These are phyloP conservation scores for Pelargonium fulgidum DNA, from an alignment of 441 rosid species.

Conservation along the genomic window DNA sequence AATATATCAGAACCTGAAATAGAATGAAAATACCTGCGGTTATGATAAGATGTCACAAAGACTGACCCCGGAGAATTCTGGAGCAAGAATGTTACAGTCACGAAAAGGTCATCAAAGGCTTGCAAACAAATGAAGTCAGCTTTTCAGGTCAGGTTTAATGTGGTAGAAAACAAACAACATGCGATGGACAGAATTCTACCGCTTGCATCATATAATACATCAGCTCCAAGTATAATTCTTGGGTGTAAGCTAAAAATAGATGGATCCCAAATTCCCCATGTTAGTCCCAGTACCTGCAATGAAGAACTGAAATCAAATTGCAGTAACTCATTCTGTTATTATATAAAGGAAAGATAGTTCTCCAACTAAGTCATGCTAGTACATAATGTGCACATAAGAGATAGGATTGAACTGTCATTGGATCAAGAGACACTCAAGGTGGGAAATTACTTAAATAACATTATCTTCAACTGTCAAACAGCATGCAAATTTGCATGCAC, in stretches of 20 bases:
- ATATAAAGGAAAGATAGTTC: background rate
- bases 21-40: slow-evolving; percentile 60
- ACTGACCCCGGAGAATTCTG: slow-evolving; percentile 56
- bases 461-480: background rate
- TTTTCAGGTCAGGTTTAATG: slow-evolving; percentile 12
- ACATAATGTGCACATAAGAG: too few species aligned
- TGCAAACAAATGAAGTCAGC: slow-evolving; percentile 15
- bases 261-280: slow-evolving; percentile 88
- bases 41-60: slow-evolving; percentile 80
- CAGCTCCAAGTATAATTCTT: slow-evolving; percentile 72
- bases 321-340: background rate
- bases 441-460: background rate
- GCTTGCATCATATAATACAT: slow-evolving; percentile 64
- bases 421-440: too few species aligned
- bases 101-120: slow-evolving; percentile 85
- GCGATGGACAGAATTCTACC: slow-evolving; percentile 34
- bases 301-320: slow-evolving; percentile 4
- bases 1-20: slow-evolving; percentile 6
- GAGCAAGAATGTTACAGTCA: slow-evolving; percentile 65
- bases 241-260: slow-evolving; percentile 48
- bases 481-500: background rate
- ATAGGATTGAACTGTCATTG: too few species aligned
- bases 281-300: slow-evolving; percentile 56
- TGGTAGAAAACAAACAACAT: background rate
- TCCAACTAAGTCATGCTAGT: slow-evolving; percentile 1